These are phyloP conservation scores for Antrodiella citrinella DNA, from an alignment of 768 basidiomycete genomes.

Conservation along the genomic window DNA sequence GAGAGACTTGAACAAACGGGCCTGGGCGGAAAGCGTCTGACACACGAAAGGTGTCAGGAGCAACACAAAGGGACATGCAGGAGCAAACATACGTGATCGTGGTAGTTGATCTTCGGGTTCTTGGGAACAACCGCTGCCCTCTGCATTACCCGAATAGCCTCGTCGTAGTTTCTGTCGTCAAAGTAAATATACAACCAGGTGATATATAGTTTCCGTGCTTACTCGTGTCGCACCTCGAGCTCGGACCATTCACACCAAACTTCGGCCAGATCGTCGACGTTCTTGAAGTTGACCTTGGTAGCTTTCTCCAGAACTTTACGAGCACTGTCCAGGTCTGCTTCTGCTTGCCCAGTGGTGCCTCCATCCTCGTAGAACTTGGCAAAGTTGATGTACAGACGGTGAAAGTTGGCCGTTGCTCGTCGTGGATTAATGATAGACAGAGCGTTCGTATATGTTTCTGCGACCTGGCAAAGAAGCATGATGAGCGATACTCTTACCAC, in stretches of 20 bases:
- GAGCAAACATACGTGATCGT: constrained; percentile 71
- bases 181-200: constrained; percentile 6
- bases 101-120: constrained; percentile 85
- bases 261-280: constrained; percentile 96
- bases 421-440: constrained; percentile 82
- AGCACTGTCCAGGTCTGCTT: constrained; percentile 75
- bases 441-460: constrained; percentile 87
- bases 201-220: constrained; percentile 22
- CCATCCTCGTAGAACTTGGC: constrained; percentile 98
- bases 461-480: constrained; percentile 65
- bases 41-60: constrained; percentile 9
- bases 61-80: constrained; percentile 9
- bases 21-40: constrained; percentile 78
- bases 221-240: constrained; percentile 96
- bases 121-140: constrained; percentile 88
- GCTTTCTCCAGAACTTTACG: constrained; percentile 92
- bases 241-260: constrained; percentile 99
- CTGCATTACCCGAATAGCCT: constrained; percentile 93
- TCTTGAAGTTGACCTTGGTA: constrained; percentile 84
- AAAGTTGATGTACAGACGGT: constrained; percentile 89
- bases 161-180: constrained; percentile 80
- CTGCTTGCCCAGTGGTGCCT: constrained; percentile 70
- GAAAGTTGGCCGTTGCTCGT: constrained; percentile 84
- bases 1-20: constrained; percentile 91
- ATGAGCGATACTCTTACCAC: neutral